Conservation (phyloP, 768 basidiomycete genomes). For the Fomitopsis pulvina region DNA sequence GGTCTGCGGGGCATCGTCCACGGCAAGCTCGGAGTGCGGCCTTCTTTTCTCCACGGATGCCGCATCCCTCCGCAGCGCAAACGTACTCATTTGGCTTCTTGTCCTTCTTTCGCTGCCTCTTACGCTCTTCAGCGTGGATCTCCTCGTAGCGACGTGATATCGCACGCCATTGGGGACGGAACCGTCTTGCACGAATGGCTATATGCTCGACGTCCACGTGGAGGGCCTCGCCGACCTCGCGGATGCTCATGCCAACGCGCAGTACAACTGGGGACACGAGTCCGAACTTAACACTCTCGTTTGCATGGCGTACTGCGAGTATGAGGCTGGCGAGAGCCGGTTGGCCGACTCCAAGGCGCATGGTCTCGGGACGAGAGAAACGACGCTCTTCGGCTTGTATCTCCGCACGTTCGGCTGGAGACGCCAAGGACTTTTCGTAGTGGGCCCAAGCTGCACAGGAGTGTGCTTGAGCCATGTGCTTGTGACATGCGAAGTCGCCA, state of each 20-base stretch:
- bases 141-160: background rate
- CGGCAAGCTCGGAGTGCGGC: slow-evolving; percentile 10
- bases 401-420: background rate
- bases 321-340: background rate
- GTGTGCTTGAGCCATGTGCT: background rate
- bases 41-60: slow-evolving; percentile 11
- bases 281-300: slow-evolving; percentile 5
- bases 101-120: slow-evolving; percentile 4
- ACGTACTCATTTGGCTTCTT: slow-evolving; percentile 8
- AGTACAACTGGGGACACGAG: slow-evolving; percentile 8
- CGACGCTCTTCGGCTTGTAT: background rate
- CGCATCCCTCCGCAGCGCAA: slow-evolving; percentile 16
- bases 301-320: slow-evolving; percentile 6
- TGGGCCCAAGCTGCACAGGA: slow-evolving; percentile 1
- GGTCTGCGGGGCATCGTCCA: slow-evolving; percentile 10
- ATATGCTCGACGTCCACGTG: background rate
- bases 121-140: background rate
- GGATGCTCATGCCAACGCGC: slow-evolving; percentile 1
- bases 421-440: background rate
- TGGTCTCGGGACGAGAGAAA: background rate
- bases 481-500: background rate
- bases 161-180: slow-evolving; percentile 1
- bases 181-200: slow-evolving; percentile 6
- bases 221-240: background rate
- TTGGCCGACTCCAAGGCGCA: background rate